Base-by-base conservation (phyloP, 2,329 filamentous ascomycete genomes). In the Stenocarpella maydis region DNA sequence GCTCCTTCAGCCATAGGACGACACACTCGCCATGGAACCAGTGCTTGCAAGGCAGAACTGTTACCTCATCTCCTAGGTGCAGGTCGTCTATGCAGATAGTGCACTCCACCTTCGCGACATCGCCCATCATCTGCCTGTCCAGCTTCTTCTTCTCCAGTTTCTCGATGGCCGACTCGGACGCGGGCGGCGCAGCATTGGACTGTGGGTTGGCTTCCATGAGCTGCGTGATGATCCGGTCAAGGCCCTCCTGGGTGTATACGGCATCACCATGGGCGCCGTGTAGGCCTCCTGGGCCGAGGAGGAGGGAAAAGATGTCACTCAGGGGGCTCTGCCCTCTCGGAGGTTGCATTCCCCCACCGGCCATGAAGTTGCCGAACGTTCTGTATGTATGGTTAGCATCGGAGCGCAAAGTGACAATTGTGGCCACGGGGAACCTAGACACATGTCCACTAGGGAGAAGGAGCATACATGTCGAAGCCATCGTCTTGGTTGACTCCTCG, bases 31-130 rank as follows among this genome's bases (percentile, higher is more conserved):
- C 90, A 76, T 98, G 95, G 78, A 97, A 98, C 93, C 94, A 97
- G 77, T 99, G 96, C 70, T 89, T 91, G 81, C 96, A 99, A 0
- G 94, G 94, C 63, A 99, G 81, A 54, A 91, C 86, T 0, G 92
- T 88, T 6, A 95, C 93, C 77, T 92, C 89, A 37, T 92, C 90
- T 14, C 90, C 92, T 43, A 92, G 77, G 31, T 88, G 85, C 71
- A 97, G 91, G 34, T 92, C 88, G 67, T 98, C 94, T 83, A 98
- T 97, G 80, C 96, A 99, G 69, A 99, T 97, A 43, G 93, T 95
- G 79, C 96, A 99, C 76, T 98, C 95, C 50, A 90, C 91, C 69
- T 91, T 92, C 8, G 86, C 87, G 66, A 89, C 87, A 0, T 82
- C 77, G 1, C 84, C 86, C 7, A 97, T 83, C 87, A 97, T 91